Evolutionary conservation across 148 eudicot genomes (phyloP), one percentile per base, ranked within the genome.

Genomic region (Oxyria digyna): DNA sequence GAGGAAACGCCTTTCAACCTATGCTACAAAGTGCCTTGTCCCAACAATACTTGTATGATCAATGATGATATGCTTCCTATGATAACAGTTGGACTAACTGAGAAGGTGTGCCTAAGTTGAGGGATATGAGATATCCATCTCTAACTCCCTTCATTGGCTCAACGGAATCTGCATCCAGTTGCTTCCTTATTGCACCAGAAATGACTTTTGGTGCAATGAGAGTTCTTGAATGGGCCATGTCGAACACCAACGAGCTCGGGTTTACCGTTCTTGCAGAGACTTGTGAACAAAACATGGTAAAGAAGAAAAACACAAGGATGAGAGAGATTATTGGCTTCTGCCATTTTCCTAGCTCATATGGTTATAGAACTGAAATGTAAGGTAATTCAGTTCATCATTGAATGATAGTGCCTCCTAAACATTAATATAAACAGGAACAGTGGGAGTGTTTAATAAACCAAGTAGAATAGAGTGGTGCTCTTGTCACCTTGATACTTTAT

Each of bases 51-150:
- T n/a, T n/a, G n/a, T n/a, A n/a, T n/a, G n/a, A n/a, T n/a, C n/a
- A n/a, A n/a, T n/a, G n/a, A n/a, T n/a, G n/a, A n/a, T n/a, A n/a
- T n/a, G n/a, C n/a, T n/a, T n/a, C n/a, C n/a, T n/a, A n/a, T n/a
- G n/a, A n/a, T n/a, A n/a, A n/a, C n/a, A n/a, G n/a, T 69, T 76
- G 85, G 68, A 86, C 78, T 66, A 78, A 38, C 67, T 84, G 87
- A 35, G 91, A 78, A 12, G 87, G 87, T 67, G 83, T 74, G 42
- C 91, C 91, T 62, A 86, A 68, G 40, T 67, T 82, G 46, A 86
- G 73, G 33, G 91, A 80, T 69, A 86, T 78, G 6, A 86, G 46
- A 71, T 81, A 84, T n/a, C 85, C 91, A 75, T 86, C 87, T 69
- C 87, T 84, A 33, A 72, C 63, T 67, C 73, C 84, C 74, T 73